Conservation (phyloP, 805 yeast species). For the Candida tammaniensis region DNA sequence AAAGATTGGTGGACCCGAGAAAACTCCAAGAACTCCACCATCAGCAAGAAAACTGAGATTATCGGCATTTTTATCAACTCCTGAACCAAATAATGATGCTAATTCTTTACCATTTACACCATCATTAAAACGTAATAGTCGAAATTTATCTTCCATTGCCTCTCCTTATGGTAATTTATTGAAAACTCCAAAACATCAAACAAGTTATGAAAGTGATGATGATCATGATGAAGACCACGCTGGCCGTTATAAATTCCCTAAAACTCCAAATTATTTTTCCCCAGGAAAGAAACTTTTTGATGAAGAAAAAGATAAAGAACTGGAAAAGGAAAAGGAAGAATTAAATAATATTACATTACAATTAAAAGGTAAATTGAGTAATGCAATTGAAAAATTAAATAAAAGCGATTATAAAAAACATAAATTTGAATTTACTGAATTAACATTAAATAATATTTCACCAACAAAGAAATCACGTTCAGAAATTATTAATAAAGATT, state of each 20-base stretch:
- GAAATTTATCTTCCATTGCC: constrained; percentile 14
- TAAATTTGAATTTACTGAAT: constrained; percentile 30
- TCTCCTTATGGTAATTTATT: constrained; percentile 27
- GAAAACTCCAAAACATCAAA: constrained; percentile 7
- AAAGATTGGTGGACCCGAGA: constrained; percentile 12
- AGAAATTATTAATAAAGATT: constrained; percentile 10
- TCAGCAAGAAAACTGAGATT: constrained; percentile 20
- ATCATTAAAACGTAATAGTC: constrained; percentile 30
- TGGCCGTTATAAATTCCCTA: constrained; percentile 24
- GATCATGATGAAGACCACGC: constrained; percentile 21
- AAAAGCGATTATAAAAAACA: constrained; percentile 18
- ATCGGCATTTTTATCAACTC: constrained; percentile 33
- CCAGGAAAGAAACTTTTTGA: constrained; percentile 36
- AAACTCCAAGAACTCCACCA: constrained; percentile 27
- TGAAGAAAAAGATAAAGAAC: constrained; percentile 30
- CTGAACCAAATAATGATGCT: constrained; percentile 24
- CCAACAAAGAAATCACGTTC: constrained; percentile 23
- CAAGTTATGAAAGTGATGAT: constrained; percentile 25
- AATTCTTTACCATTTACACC: constrained; percentile 38
- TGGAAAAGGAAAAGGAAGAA: constrained; percentile 26
- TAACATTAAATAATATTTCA: constrained; percentile 23
- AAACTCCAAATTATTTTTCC: constrained; percentile 40
- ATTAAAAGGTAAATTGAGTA: constrained; percentile 33
- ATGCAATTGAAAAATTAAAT: constrained; percentile 37
- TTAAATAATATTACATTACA: constrained; percentile 38